Evolutionary conservation across 1,284 basidiomycete species (phyloP).

Genomic region (Cutaneotrichosporon cutaneum): DNA sequence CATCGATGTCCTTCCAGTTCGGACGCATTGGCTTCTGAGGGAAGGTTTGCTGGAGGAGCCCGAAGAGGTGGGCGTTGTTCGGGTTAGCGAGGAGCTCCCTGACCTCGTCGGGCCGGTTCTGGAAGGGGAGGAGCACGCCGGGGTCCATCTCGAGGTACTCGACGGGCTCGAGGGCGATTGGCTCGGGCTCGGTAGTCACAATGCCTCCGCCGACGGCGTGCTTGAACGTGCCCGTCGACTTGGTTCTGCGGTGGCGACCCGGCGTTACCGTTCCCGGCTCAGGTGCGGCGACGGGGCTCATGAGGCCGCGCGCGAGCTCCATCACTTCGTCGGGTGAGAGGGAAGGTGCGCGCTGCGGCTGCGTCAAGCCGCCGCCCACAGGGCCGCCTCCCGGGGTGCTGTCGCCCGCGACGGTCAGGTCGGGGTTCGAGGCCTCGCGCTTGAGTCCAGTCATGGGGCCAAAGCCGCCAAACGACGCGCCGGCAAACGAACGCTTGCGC

Average conservation of each 20-base stretch:
- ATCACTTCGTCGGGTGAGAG: conserved; percentile 48
- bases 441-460: background rate
- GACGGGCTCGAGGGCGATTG: conserved; percentile 49
- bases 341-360: background rate
- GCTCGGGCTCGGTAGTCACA: conserved; percentile 18
- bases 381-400: background rate
- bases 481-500: conserved; percentile 2
- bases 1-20: conserved; percentile 42
- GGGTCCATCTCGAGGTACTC: conserved; percentile 51
- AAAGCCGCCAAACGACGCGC: background rate
- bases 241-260: conserved; percentile 38
- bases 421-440: background rate
- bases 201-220: background rate
- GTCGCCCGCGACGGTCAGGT: background rate
- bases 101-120: conserved; percentile 46
- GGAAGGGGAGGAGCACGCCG: conserved; percentile 47
- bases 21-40: conserved; percentile 33
- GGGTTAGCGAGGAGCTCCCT: conserved; percentile 38
- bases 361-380: background rate
- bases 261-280: conserved; percentile 24
- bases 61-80: conserved; percentile 41
- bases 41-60: conserved; percentile 44
- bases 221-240: conserved; percentile 23
- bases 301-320: conserved; percentile 40
- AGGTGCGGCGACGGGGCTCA: conserved; percentile 39